Evolutionary conservation across 192 early-diverging fungal species (phyloP).

Genomic region (Coemansia sp.): DNA sequence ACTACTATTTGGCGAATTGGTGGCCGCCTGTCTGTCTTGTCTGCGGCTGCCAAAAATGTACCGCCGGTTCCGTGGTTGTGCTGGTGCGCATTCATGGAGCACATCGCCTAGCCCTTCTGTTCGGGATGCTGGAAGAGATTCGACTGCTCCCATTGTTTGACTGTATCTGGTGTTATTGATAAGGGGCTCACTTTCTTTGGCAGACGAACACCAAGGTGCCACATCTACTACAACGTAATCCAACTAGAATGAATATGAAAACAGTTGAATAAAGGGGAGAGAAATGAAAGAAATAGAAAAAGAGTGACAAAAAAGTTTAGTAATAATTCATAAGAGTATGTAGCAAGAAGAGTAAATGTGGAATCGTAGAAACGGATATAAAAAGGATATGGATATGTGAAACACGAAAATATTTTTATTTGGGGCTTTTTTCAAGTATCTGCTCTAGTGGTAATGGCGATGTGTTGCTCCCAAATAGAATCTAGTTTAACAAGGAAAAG

Average conservation of each 20-base stretch:
- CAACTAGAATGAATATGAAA: conserved; percentile 5
- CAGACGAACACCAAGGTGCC: conserved; percentile 8
- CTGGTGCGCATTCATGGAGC: conserved; percentile 12
- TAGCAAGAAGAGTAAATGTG: neutral
- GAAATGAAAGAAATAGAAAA: neutral
- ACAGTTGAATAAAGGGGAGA: too few relatives aligned
- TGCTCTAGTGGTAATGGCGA: too few relatives aligned
- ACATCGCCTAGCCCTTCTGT: too few relatives aligned
- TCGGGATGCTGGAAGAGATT: conserved; percentile 27
- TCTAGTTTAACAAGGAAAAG: too few relatives aligned
- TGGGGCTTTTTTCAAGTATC: too few relatives aligned
- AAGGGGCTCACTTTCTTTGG: neutral
- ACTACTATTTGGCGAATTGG: neutral
- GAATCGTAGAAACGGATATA: too few relatives aligned
- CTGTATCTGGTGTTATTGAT: neutral
- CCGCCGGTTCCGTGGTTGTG: conserved; percentile 1
- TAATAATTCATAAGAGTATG: neutral
- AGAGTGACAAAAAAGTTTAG: conserved; percentile 6
- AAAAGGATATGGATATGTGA: too few relatives aligned
- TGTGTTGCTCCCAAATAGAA: too few relatives aligned
- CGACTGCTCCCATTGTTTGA: conserved; percentile 43
- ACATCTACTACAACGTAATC: conserved; percentile 30
- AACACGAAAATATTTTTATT: too few relatives aligned
- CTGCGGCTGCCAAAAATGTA: conserved; percentile 10
- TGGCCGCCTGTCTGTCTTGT: neutral